phyloP scores from a whole-genome alignment of 2,329 filamentous ascomycete genomes.

The Hypoxylon rubiginosum region DNA sequence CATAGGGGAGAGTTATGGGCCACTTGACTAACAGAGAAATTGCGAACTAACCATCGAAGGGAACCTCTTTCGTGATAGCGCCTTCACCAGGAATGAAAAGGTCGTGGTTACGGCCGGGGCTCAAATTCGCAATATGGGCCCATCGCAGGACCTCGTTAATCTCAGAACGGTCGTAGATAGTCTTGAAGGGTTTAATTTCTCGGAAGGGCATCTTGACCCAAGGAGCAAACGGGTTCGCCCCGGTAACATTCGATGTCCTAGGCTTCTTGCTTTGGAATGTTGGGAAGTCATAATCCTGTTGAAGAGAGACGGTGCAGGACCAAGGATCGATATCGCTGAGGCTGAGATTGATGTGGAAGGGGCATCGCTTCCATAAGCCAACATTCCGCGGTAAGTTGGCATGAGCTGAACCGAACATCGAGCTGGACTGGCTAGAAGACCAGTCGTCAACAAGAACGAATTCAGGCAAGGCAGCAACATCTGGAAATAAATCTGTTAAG shows the following conservation, averaged over 20 bases:
- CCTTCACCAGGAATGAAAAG: constrained; percentile 68
- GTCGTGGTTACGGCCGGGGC: constrained; percentile 69
- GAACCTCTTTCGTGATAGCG: constrained; percentile 55
- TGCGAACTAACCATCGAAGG: constrained; percentile 42
- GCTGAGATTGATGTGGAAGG: constrained; percentile 84
- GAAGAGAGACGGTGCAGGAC: constrained; percentile 76
- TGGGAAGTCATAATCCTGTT: constrained; percentile 71
- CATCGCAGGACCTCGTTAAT: constrained; percentile 78
- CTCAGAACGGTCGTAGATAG: constrained; percentile 69
- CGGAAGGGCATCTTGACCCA: constrained; percentile 68
- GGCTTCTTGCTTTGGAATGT: constrained; percentile 57
- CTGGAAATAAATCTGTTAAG: too few relatives aligned
- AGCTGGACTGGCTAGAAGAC: constrained; percentile 81
- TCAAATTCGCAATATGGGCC: constrained; percentile 83
- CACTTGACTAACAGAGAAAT: too few relatives aligned
- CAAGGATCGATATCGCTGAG: constrained; percentile 71
- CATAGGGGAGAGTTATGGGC: too few relatives aligned
- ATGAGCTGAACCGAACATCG: constrained; percentile 62
- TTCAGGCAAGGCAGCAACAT: constrained; percentile 79
- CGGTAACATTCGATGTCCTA: constrained; percentile 63
- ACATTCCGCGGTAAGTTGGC: constrained; percentile 67
- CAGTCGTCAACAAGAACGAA: constrained; percentile 89
- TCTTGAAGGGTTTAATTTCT: constrained; percentile 71
- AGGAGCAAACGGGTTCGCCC: constrained; percentile 70
- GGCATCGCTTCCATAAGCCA: constrained; percentile 78